Conservation (phyloP, 1,284 basidiomycete genomes). For the Pseudozyma pruni region DNA sequence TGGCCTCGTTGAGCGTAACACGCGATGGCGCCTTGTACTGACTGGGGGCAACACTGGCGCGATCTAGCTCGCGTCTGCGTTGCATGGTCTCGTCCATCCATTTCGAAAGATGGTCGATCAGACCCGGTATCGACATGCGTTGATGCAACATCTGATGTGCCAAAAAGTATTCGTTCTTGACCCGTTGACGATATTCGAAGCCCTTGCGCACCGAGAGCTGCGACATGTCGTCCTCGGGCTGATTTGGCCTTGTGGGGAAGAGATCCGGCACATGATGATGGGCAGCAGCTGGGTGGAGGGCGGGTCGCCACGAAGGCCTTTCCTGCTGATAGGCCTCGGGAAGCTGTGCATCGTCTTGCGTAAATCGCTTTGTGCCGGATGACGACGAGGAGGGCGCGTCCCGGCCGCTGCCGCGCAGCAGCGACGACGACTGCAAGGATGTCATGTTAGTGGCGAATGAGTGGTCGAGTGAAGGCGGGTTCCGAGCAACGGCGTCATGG, state of each 20-base stretch:
- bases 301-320: constrained; percentile 59
- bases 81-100: constrained; percentile 52
- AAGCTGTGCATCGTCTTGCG: constrained; percentile 19
- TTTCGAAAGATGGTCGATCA: constrained; percentile 31
- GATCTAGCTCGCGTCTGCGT: constrained; percentile 36
- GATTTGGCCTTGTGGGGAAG: constrained; percentile 81
- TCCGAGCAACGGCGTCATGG: background rate
- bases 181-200: constrained; percentile 71
- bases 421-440: constrained; percentile 20
- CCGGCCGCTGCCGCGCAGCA: constrained; percentile 12
- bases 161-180: constrained; percentile 71
- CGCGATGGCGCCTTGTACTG: constrained; percentile 68
- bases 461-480: background rate
- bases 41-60: constrained; percentile 18
- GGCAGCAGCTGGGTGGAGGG: constrained; percentile 46
- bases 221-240: constrained; percentile 85
- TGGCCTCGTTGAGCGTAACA: constrained; percentile 88
- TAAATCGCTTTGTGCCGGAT: constrained; percentile 13
- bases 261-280: constrained; percentile 74
- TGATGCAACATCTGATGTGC: constrained; percentile 72
- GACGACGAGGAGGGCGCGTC: constrained; percentile 1
- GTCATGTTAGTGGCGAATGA: constrained; percentile 12
- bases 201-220: constrained; percentile 83
- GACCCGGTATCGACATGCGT: constrained; percentile 68
- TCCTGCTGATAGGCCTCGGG: constrained; percentile 47